phyloP scores from a whole-genome alignment of 805 yeast species.

The Suhomyces prunicola region DNA sequence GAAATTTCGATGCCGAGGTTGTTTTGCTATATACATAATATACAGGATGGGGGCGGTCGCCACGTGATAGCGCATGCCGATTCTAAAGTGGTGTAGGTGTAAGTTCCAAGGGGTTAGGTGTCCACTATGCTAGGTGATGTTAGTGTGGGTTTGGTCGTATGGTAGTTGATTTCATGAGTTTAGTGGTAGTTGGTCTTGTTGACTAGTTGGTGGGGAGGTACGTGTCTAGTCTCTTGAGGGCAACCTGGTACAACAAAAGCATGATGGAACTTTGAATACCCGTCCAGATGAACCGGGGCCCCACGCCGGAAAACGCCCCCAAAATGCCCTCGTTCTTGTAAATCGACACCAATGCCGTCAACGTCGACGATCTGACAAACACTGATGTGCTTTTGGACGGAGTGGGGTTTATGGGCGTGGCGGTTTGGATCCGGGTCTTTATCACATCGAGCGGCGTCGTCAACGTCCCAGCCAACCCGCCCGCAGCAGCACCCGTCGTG shows the following conservation, averaged over 20 bases:
- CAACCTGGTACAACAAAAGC: constrained; percentile 81
- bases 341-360: constrained; percentile 38
- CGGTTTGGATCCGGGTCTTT: constrained; percentile 91
- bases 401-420: constrained; percentile 20
- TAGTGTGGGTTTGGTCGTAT: too few relatives aligned
- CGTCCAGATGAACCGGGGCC: constrained; percentile 96
- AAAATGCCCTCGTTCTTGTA: constrained; percentile 70
- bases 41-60: neutral
- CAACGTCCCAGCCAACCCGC: constrained; percentile 83
- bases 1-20: neutral
- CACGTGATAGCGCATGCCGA: too few relatives aligned
- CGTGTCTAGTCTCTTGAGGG: constrained; percentile 54
- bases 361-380: constrained; percentile 16
- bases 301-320: constrained; percentile 91
- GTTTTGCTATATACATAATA: neutral
- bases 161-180: neutral
- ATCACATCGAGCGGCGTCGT: constrained; percentile 93
- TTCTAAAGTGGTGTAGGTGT: too few relatives aligned
- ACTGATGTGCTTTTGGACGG: neutral
- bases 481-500: constrained; percentile 91
- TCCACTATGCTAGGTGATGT: too few relatives aligned
- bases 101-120: too few relatives aligned
- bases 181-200: too few relatives aligned
- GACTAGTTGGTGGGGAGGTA: too few relatives aligned
- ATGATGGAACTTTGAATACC: constrained; percentile 91